Evolutionary conservation across 2,329 filamentous ascomycete genomes (phyloP).

Genomic region (Aureobasidium subglaciale): DNA sequence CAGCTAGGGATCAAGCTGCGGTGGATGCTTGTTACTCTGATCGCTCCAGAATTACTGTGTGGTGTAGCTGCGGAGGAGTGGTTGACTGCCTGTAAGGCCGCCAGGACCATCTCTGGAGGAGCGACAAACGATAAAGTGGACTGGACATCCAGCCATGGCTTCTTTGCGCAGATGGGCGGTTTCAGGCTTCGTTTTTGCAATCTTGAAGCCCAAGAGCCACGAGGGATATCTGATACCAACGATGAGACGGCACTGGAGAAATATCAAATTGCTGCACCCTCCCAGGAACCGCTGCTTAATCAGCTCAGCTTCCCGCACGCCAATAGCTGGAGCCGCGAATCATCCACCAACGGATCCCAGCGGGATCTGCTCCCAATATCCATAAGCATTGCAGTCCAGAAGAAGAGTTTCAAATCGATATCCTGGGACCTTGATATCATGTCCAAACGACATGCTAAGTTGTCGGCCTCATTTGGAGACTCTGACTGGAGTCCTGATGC

Average conservation of each 20-base stretch:
- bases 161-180: conserved; percentile 6
- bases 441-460: background rate
- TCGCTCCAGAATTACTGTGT: background rate
- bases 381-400: background rate
- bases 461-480: background rate
- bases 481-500: background rate
- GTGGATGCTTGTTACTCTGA: background rate
- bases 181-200: background rate
- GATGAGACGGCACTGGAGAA: background rate
- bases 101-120: background rate
- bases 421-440: background rate
- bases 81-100: background rate
- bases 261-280: background rate
- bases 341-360: background rate
- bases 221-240: background rate
- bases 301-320: background rate
- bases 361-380: background rate
- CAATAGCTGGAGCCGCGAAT: background rate
- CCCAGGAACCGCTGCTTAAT: background rate
- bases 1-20: background rate
- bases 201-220: background rate
- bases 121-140: background rate
- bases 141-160: background rate
- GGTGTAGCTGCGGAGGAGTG: background rate
- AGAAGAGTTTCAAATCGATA: conserved; percentile 1